Evolutionary conservation across 164 flowering plant genomes (phyloP).

Genomic region (Pachysandra terminalis): DNA sequence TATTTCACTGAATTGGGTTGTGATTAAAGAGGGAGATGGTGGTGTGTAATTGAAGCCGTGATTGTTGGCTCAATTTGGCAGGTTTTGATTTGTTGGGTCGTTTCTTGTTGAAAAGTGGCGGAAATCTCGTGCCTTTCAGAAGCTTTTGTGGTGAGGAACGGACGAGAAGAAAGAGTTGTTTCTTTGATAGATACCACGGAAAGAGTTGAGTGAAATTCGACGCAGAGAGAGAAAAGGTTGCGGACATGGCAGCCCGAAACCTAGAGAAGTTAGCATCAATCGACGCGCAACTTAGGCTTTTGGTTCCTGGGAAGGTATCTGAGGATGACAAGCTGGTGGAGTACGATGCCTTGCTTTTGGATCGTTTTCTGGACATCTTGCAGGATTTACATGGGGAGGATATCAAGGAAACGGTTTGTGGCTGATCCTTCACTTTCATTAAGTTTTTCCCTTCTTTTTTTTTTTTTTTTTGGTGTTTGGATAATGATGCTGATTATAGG

Average conservation of each 20-base stretch:
- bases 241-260: conserved; percentile 43
- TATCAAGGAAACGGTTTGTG: conserved; percentile 72
- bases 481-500: no score
- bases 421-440: neutral
- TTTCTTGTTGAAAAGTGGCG: neutral
- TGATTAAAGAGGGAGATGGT: neutral
- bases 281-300: conserved; percentile 81
- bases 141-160: no score
- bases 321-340: no score
- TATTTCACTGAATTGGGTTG: no score
- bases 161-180: no score
- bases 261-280: conserved; percentile 84
- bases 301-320: conserved; percentile 77
- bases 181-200: no score
- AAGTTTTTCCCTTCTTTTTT: no score
- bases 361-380: conserved; percentile 87
- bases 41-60: neutral
- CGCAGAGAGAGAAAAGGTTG: conserved; percentile 8
- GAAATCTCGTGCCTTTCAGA: neutral
- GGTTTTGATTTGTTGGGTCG: neutral
- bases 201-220: neutral
- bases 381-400: conserved; percentile 92
- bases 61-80: neutral
- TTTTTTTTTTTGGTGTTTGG: no score
- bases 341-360: no score